Evolutionary conservation across 257 asterid species (phyloP), one percentile per base, ranked within the genome.

Genomic region (Salvia hispanica): DNA sequence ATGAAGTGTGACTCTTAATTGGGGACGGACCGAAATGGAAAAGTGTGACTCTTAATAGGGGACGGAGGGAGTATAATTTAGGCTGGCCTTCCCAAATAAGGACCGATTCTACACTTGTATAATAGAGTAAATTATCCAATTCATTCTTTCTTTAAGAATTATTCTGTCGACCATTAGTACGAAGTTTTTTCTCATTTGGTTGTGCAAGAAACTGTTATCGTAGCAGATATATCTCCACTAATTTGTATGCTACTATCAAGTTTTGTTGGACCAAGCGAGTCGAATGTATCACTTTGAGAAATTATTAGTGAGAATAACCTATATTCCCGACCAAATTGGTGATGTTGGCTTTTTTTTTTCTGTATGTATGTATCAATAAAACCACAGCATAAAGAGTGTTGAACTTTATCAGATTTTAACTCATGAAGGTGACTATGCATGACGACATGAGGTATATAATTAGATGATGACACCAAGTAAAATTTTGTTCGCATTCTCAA

Each of bases 61-160:
- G n/a, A n/a, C n/a, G n/a, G n/a, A n/a, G n/a, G n/a, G n/a, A n/a
- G n/a, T n/a, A n/a, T n/a, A n/a, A n/a, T 81, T 67, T 91, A 80
- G 85, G 86, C 56, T 25, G 73, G 78, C 66, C 53, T 15, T 53
- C 7, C 21, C 64, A 62, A 77, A 74, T 70, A 80, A 74, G 77
- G 79, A 76, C 74, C 71, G 56, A 33, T 8, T 67, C 72, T 64
- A 64, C 79, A 60, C 72, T 71, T 81, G 86, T 86, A 76, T 60
- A 51, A 55, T 79, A 76, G 64, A 73, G 75, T 64, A 76, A 75
- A 54, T 63, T 63, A 63, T 69, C 18, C 74, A 2, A 69, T 76
- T 75, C 74, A 12, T 64, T 67, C 45, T 62, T 73, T 18, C 21
- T 18, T 21, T 52, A 3, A 51, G 67, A 61, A 47, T 46, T 67